A percentile compares a stretch with the other conserved stretches of the same genome.
phyloP scores from a whole-genome alignment of 192 early-diverging fungal genomes.

The Backusella westeae region DNA sequence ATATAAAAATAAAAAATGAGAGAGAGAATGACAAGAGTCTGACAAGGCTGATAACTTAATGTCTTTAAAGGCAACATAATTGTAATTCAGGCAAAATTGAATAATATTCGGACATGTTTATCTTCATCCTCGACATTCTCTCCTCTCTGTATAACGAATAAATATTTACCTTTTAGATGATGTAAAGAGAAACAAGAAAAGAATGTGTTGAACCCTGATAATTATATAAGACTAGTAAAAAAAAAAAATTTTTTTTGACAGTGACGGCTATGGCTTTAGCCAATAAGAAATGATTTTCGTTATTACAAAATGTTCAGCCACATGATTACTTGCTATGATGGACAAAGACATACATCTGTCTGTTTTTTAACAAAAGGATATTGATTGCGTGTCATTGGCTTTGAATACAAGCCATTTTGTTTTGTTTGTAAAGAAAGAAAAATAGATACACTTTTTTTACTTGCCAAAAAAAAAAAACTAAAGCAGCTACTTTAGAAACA shows the following conservation, averaged over 20 bases:
- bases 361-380: too few species aligned
- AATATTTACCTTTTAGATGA: neutral
- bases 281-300: neutral
- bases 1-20: neutral
- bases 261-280: neutral
- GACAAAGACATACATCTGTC: too few species aligned
- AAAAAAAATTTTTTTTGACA: neutral
- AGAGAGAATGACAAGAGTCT: conserved; percentile 2
- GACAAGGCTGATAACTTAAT: conserved; percentile 32
- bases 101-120: conserved; percentile 16
- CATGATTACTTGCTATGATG: neutral
- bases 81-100: conserved; percentile 25
- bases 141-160: neutral
- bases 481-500: too few species aligned
- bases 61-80: conserved; percentile 28
- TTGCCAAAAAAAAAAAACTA: too few species aligned
- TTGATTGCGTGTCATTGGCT: too few species aligned
- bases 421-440: too few species aligned
- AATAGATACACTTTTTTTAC: too few species aligned
- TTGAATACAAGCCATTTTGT: too few species aligned
- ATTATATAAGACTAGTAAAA: neutral
- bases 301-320: neutral
- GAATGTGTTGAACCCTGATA: neutral
- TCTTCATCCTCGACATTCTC: conserved; percentile 15
- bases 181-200: neutral